These are phyloP conservation scores for Postia placenta DNA, from an alignment of 768 basidiomycete species.

Conservation along the genomic window DNA sequence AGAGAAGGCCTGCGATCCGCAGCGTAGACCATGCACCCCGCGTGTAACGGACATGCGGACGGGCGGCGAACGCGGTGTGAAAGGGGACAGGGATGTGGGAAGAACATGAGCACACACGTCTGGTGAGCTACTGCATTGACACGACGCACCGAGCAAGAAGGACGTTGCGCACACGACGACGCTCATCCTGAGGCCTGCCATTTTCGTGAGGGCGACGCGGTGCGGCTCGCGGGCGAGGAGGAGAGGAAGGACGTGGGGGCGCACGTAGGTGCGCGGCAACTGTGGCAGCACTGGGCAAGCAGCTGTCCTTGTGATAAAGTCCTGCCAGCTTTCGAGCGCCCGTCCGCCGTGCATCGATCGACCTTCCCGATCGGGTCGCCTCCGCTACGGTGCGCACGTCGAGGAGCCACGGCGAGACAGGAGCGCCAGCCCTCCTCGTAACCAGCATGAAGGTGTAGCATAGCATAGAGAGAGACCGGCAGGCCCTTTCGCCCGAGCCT, in stretches of 20 bases:
- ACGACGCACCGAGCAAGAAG: constrained; percentile 66
- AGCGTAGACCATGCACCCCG: not conserved
- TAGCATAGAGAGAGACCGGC: not conserved
- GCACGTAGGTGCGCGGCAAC: constrained; percentile 3
- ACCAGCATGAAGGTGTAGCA: too few relatives aligned
- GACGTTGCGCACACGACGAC: constrained; percentile 74
- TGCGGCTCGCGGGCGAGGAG: not conserved
- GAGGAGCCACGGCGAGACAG: too few relatives aligned
- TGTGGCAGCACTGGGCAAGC: not conserved
- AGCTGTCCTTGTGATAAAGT: constrained; percentile 10
- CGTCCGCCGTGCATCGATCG: not conserved
- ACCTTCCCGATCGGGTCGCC: not conserved
- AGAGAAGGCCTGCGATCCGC: constrained; percentile 54
- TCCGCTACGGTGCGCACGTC: not conserved
- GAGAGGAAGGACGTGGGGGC: constrained; percentile 4
- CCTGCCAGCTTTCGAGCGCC: not conserved
- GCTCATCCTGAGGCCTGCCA: constrained; percentile 68
- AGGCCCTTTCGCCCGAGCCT: not conserved
- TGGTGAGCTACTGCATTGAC: not conserved
- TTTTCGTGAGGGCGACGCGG: constrained; percentile 8
- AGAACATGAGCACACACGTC: not conserved
- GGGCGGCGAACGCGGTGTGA: too few relatives aligned
- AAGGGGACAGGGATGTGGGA: not conserved
- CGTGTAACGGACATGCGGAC: not conserved
- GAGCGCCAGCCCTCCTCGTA: too few relatives aligned